phyloP scores from a whole-genome alignment of 75 land plant genomes.

The Pinus albicaulis region DNA sequence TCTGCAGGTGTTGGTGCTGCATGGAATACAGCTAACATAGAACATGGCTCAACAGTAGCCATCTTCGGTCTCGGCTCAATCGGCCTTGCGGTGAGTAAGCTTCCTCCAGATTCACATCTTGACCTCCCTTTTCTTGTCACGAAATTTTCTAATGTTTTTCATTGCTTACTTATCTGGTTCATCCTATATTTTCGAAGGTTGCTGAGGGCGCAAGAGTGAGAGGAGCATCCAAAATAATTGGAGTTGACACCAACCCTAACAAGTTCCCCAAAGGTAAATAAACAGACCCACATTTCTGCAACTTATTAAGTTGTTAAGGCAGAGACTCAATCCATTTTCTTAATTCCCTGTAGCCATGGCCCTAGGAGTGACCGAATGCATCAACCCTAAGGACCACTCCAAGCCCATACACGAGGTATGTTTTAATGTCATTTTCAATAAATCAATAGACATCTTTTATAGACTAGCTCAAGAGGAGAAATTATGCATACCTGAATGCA shows the following conservation, averaged over 20 bases:
- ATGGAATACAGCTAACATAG: too few species aligned
- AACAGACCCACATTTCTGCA: too few species aligned
- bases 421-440: background rate
- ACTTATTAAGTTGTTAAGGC: background rate
- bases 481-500: background rate
- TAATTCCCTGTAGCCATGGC: constrained; percentile 10
- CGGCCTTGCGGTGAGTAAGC: constrained; percentile 65
- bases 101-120: too few species aligned
- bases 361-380: constrained; percentile 21
- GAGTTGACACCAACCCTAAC: too few species aligned
- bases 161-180: too few species aligned
- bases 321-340: background rate
- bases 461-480: too few species aligned
- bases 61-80: too few species aligned
- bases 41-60: constrained; percentile 12
- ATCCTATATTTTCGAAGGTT: constrained; percentile 10
- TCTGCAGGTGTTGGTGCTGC: constrained; percentile 1
- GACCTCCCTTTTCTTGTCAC: too few species aligned
- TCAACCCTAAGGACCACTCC: too few species aligned
- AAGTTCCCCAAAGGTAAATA: too few species aligned
- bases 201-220: constrained; percentile 22
- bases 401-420: constrained; percentile 26
- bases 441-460: background rate
- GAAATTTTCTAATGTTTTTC: too few species aligned
- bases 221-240: too few species aligned